These are phyloP conservation scores for Clonostachys rosea DNA, from an alignment of 2,329 filamentous ascomycete genomes.

Conservation along the genomic window DNA sequence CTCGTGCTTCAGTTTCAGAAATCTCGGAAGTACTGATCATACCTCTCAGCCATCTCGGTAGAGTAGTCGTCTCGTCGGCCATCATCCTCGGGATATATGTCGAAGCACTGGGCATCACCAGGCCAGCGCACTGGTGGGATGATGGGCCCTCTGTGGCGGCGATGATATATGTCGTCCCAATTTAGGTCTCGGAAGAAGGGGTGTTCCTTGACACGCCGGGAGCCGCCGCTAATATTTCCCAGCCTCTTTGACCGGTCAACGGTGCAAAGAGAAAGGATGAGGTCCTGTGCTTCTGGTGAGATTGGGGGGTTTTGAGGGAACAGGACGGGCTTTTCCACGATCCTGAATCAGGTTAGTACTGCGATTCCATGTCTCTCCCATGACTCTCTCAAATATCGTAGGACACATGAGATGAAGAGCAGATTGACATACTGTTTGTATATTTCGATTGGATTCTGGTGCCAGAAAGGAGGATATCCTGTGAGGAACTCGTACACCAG, in stretches of 20 bases:
- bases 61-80: slow-evolving; percentile 62
- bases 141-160: slow-evolving; percentile 64
- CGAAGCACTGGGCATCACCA: slow-evolving; percentile 77
- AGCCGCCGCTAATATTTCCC: slow-evolving; percentile 74
- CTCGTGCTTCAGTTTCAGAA: slow-evolving; percentile 43
- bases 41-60: slow-evolving; percentile 62
- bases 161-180: slow-evolving; percentile 68
- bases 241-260: slow-evolving; percentile 74
- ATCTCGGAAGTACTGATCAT: slow-evolving; percentile 66
- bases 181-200: slow-evolving; percentile 70
- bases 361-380: no score
- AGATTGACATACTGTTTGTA: slow-evolving; percentile 64
- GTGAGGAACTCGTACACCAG: slow-evolving; percentile 82
- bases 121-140: slow-evolving; percentile 68
- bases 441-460: slow-evolving; percentile 81
- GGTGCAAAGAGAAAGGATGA: slow-evolving; percentile 73
- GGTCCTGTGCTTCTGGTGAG: slow-evolving; percentile 65
- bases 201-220: slow-evolving; percentile 67
- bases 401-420: neutral
- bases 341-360: slow-evolving; percentile 39
- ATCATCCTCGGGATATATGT: slow-evolving; percentile 76
- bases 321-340: slow-evolving; percentile 71
- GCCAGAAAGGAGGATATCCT: slow-evolving; percentile 83
- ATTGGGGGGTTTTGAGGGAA: slow-evolving; percentile 66
- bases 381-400: no score